These are phyloP conservation scores for Eurotiales sp. DNA, from an alignment of 2,329 filamentous ascomycete species.

Conservation along the genomic window DNA sequence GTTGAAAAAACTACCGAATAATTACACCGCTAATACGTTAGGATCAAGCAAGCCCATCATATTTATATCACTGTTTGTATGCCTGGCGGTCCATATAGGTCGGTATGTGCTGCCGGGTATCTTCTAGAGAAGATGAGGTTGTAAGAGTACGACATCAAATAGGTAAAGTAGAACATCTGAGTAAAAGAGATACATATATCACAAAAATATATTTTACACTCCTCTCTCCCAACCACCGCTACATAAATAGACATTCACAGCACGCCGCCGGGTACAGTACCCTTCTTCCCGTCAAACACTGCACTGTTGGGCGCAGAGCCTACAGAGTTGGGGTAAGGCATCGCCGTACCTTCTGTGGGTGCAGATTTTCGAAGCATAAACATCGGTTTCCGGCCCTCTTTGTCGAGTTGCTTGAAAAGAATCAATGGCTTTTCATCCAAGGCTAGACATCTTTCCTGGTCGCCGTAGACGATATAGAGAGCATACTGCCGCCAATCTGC, in stretches of 20 bases:
- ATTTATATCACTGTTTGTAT: no score
- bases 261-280: slow-evolving; percentile 12
- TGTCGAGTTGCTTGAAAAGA: slow-evolving; percentile 94
- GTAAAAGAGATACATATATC: no score
- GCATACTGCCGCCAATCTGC: slow-evolving; percentile 97
- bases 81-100: no score
- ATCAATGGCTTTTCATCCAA: slow-evolving; percentile 92
- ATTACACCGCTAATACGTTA: no score
- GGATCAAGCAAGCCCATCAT: no score
- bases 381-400: slow-evolving; percentile 97
- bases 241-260: slow-evolving; percentile 2
- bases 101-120: no score
- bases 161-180: no score
- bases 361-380: slow-evolving; percentile 83
- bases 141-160: no score
- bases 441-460: slow-evolving; percentile 89
- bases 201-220: neutral
- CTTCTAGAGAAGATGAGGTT: no score
- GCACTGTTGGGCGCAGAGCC: slow-evolving; percentile 13
- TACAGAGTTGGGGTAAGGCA: slow-evolving; percentile 11
- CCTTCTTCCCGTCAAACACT: slow-evolving; percentile 16
- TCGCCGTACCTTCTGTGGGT: slow-evolving; percentile 42
- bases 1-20: no score
- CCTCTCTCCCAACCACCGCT: neutral
- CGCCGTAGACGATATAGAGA: slow-evolving; percentile 97